phyloP scores from a whole-genome alignment of 176 grass and related monocot species.

The Rhynchospora pubera region DNA sequence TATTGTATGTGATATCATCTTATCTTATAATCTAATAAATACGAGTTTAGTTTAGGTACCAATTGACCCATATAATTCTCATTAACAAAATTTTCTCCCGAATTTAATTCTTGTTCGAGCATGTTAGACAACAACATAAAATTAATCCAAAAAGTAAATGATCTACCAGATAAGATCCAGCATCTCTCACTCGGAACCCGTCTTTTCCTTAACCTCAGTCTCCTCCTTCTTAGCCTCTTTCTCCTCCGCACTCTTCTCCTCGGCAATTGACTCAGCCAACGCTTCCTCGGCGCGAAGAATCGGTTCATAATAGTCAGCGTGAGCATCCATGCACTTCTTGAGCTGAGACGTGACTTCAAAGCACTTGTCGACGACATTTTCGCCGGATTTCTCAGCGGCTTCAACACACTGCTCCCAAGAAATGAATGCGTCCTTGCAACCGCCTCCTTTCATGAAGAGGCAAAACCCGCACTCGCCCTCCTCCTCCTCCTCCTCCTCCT shows the following conservation, averaged over 20 bases:
- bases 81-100: constrained; percentile 19
- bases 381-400: constrained; percentile 39
- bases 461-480: constrained; percentile 88
- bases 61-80: constrained; percentile 18
- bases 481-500: constrained; percentile 24
- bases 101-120: constrained; percentile 5
- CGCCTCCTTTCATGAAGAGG: constrained; percentile 90
- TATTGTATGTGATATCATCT: background rate
- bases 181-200: background rate
- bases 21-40: background rate
- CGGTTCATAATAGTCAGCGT: constrained; percentile 67
- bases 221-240: constrained; percentile 1
- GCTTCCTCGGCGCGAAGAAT: constrained; percentile 44
- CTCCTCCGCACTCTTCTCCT: background rate
- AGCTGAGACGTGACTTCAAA: constrained; percentile 42
- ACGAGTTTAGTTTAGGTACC: constrained; percentile 12
- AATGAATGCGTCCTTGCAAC: constrained; percentile 59
- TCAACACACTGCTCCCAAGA: constrained; percentile 79
- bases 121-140: background rate
- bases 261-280: constrained; percentile 20
- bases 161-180: constrained; percentile 12
- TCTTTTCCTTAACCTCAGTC: background rate
- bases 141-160: background rate
- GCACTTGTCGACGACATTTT: constrained; percentile 66
- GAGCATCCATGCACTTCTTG: constrained; percentile 78